phyloP scores from a whole-genome alignment of 805 yeast species.

The Zygosaccharomyces bisporus region DNA sequence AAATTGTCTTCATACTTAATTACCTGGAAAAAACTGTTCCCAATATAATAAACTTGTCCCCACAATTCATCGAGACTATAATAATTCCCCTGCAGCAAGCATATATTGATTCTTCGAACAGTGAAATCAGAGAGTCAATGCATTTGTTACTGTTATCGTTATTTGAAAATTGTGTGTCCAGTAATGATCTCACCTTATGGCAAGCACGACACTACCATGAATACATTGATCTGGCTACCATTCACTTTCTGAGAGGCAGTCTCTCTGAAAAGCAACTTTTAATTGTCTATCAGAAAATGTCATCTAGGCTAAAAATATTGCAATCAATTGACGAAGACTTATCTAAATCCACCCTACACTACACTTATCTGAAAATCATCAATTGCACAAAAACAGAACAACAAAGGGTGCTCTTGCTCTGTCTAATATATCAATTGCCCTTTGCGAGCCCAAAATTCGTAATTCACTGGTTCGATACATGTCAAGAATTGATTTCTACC shows the following conservation, averaged over 20 bases:
- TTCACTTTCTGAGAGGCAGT: slow-evolving; percentile 14
- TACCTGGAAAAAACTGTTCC: slow-evolving; percentile 24
- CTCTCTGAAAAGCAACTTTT: slow-evolving; percentile 24
- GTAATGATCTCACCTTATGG: slow-evolving; percentile 16
- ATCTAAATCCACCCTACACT: slow-evolving; percentile 21
- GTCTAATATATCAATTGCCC: slow-evolving; percentile 25
- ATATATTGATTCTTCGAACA: slow-evolving; percentile 11
- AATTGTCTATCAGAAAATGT: slow-evolving; percentile 18
- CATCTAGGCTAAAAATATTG: slow-evolving; percentile 15
- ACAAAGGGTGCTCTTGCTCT: slow-evolving; percentile 18
- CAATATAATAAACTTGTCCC: slow-evolving; percentile 1
- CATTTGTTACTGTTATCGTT: slow-evolving; percentile 24
- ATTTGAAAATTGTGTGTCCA: slow-evolving; percentile 11
- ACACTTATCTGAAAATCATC: slow-evolving; percentile 20
- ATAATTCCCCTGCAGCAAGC: slow-evolving; percentile 15
- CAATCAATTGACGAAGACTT: slow-evolving; percentile 16
- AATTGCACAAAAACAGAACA: slow-evolving; percentile 12
- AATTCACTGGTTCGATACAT: slow-evolving; percentile 28
- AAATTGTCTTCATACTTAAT: slow-evolving; percentile 23
- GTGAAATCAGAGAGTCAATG: slow-evolving; percentile 24
- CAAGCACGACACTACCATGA: slow-evolving; percentile 13
- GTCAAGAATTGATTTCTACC: slow-evolving; percentile 16
- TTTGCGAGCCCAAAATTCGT: slow-evolving; percentile 14
- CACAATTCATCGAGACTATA: slow-evolving; percentile 7
- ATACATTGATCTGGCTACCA: slow-evolving; percentile 18